phyloP scores from a whole-genome alignment of 192 early-diverging fungal species.

The Jimgerdemannia lactiflua region DNA sequence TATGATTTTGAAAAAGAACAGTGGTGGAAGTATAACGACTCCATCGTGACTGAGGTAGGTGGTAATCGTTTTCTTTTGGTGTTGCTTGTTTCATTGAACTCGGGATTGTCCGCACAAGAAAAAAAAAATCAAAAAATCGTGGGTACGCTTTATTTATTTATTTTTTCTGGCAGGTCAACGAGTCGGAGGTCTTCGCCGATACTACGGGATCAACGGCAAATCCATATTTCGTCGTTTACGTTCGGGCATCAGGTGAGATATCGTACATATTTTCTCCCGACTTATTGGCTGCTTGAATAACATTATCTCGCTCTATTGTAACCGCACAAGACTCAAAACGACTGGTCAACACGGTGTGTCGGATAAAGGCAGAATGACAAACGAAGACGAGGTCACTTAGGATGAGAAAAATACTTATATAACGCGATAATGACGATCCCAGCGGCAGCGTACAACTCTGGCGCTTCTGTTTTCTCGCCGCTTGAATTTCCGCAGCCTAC shows the following conservation, averaged over 20 bases:
- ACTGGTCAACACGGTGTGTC: conserved; percentile 12
- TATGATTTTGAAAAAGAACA: conserved; percentile 49
- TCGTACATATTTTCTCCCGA: neutral
- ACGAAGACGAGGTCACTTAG: too few relatives aligned
- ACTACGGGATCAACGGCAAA: conserved; percentile 54
- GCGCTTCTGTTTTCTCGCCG: too few relatives aligned
- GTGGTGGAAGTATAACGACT: conserved; percentile 79
- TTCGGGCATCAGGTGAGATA: conserved; percentile 32
- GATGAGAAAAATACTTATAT: too few relatives aligned
- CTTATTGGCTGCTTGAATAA: neutral
- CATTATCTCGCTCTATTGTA: neutral
- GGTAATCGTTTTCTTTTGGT: conserved; percentile 1
- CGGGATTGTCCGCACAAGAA: neutral
- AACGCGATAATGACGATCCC: too few relatives aligned
- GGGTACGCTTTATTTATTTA: neutral
- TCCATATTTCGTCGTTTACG: conserved; percentile 75
- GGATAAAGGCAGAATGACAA: conserved; percentile 4
- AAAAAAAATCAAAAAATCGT: neutral
- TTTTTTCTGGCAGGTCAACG: conserved; percentile 30
- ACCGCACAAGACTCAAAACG: conserved; percentile 1
- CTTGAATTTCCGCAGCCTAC: too few relatives aligned
- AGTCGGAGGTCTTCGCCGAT: conserved; percentile 54
- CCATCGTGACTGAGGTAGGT: conserved; percentile 53
- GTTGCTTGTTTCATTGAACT: neutral
- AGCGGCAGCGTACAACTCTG: too few relatives aligned